Percentiles rank a stretch among this genome's conserved stretches.
Conservation (phyloP, 148 eudicot species). For the Vaccinium myrtillus region DNA sequence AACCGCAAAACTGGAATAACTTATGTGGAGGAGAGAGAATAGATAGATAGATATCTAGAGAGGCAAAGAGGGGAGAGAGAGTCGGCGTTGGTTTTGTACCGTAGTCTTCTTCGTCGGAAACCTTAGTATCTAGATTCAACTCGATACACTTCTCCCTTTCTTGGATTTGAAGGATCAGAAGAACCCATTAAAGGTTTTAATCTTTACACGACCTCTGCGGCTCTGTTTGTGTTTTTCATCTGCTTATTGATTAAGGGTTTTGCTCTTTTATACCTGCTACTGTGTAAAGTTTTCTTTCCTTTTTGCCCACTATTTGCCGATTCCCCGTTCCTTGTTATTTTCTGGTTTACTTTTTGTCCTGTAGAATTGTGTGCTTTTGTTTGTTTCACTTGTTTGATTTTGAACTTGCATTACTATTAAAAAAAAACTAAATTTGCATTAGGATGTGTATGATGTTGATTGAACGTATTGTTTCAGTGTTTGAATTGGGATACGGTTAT, state of each 20-base stretch:
- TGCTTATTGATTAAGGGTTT: not conserved
- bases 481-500: not conserved
- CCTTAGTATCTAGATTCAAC: not conserved
- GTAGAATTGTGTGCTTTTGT: not conserved
- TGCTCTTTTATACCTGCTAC: not conserved
- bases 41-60: not conserved
- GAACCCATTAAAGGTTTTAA: conserved; percentile 11
- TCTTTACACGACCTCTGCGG: not conserved
- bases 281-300: not conserved
- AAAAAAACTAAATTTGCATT: no score
- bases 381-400: conserved; percentile 2
- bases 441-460: not conserved
- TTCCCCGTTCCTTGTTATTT: not conserved
- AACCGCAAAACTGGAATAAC: not conserved
- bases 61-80: not conserved
- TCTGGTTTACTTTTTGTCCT: not conserved
- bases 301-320: not conserved
- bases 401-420: not conserved
- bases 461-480: not conserved
- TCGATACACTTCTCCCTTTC: not conserved
- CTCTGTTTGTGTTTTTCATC: not conserved
- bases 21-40: not conserved
- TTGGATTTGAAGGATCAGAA: conserved; percentile 10
- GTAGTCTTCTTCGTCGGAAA: not conserved
- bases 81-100: not conserved